Evolutionary conservation across 78 protist genomes (phyloP), one percentile per base, ranked within the genome.

Genomic region (Diacronema lutheri): DNA sequence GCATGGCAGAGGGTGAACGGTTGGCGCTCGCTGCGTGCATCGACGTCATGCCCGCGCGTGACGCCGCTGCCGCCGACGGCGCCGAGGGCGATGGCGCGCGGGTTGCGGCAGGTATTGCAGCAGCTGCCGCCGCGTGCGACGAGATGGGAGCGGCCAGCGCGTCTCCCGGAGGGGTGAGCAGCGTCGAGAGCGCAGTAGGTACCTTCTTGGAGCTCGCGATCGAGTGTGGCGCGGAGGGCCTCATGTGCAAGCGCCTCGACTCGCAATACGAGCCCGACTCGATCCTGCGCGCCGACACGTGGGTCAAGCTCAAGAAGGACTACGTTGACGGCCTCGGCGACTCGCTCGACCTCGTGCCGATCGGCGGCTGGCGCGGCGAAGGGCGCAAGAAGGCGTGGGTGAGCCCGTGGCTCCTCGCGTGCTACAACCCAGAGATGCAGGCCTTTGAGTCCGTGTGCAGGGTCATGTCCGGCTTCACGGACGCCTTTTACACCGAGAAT

Each of bases 371-470:
- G 66, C 66, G 73, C 46, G 92, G 92, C 23, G 69, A n/a, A 0
- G 92, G 92, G 14, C 84, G 88, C 74, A 83, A 78, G 82, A 82
- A 61, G n/a, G 46, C 65, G 25, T 89, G 92, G 88, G 29, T 50
- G 21, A 38, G 57, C 35, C 90, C 92, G 37, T 86, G 56, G 37
- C 79, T 90, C 5, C 13, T 85, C 29, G 92, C 92, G 25, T 12
- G 55, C 55, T 90, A 84, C 69, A 73, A 90, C 72, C 35, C 62
- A 23, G 58, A 38, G 21, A 72, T 65, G 1, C 87, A 38, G 21
- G 7, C 14, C 11, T 72, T 40, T 61, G 25, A 64, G 25, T 14
- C 85, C 29, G 87, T 90, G 33, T 89, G 92, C 85, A 81, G 86
- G 57, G 44, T 44, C 57, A 89, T 89, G 89, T 25, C 76, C 4